These are phyloP conservation scores for Candida sphagnicola DNA, from an alignment of 805 yeast genomes.

Conservation along the genomic window DNA sequence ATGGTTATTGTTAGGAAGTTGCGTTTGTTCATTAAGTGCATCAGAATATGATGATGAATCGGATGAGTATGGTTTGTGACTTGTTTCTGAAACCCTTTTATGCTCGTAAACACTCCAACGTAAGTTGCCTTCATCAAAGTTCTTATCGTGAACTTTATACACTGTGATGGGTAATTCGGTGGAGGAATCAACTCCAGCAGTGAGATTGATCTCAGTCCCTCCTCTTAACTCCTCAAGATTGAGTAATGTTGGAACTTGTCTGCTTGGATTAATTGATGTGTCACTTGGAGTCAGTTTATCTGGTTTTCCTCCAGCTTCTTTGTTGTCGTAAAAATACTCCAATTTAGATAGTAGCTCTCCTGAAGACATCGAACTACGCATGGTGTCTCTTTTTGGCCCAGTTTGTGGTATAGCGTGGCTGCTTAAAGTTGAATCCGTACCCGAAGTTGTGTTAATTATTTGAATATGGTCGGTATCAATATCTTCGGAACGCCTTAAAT, in stretches of 20 bases:
- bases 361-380: slow-evolving; percentile 21
- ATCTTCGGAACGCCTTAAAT: too few relatives aligned
- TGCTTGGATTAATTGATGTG: too few relatives aligned
- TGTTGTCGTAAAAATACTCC: slow-evolving; percentile 13
- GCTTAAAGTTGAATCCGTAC: too few relatives aligned
- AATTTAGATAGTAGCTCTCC: slow-evolving; percentile 27
- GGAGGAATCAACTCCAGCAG: slow-evolving; percentile 25
- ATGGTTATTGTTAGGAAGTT: not conserved
- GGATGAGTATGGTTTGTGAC: not conserved
- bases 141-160: slow-evolving; percentile 27
- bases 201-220: slow-evolving; percentile 11
- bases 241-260: not conserved
- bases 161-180: slow-evolving; percentile 25
- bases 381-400: slow-evolving; percentile 9
- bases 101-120: slow-evolving; percentile 24
- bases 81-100: slow-evolving; percentile 6
- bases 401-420: slow-evolving; percentile 3
- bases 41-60: not conserved
- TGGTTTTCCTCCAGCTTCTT: not conserved
- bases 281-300: not conserved
- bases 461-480: too few relatives aligned
- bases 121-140: slow-evolving; percentile 18
- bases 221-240: not conserved
- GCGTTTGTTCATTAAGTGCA: not conserved
- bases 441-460: too few relatives aligned